Percentiles rank a stretch among this genome's conserved stretches.
Evolutionary conservation across 2,329 filamentous ascomycete species (phyloP).

Genomic region (Beauveria australis): DNA sequence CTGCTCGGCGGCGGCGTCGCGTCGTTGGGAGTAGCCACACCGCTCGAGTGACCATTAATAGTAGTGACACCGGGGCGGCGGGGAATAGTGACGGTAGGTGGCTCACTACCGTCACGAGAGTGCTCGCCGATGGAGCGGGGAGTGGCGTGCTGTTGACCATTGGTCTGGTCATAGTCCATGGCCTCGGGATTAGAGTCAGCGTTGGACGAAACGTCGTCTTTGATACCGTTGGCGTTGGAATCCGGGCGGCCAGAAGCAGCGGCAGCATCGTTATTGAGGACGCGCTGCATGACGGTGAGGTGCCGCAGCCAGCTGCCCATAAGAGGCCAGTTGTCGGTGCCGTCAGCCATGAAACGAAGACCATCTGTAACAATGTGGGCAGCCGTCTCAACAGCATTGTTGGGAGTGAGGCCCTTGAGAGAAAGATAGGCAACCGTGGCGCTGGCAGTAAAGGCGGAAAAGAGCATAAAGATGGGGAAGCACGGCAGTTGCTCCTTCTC

Average conservation of each 20-base stretch:
- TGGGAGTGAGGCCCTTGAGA: constrained; percentile 51
- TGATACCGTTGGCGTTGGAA: constrained; percentile 28
- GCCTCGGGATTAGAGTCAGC: constrained; percentile 46
- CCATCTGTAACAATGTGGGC: constrained; percentile 50
- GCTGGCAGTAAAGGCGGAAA: constrained; percentile 52
- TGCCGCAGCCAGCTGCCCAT: constrained; percentile 53
- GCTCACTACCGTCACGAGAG: constrained; percentile 44
- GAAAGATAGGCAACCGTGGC: constrained; percentile 54
- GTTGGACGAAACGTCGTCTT: constrained; percentile 49
- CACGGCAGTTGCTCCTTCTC: constrained; percentile 52
- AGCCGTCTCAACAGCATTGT: constrained; percentile 48
- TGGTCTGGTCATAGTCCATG: constrained; percentile 48
- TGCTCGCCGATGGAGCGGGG: constrained; percentile 31
- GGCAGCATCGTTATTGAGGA: constrained; percentile 45
- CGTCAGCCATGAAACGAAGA: constrained; percentile 50
- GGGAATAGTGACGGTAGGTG: constrained; percentile 32
- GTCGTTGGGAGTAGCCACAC: constrained; percentile 19
- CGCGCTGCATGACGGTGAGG: constrained; percentile 53
- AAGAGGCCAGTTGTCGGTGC: constrained; percentile 51
- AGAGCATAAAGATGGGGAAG: constrained; percentile 57
- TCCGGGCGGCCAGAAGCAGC: constrained; percentile 26
- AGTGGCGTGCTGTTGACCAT: constrained; percentile 22
- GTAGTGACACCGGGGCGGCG: constrained; percentile 48
- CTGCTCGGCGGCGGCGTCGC: constrained; percentile 10
- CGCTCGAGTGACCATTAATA: constrained; percentile 49